Conservation (phyloP, 1,139 yeast species). For the Blastobotrys proliferans region DNA sequence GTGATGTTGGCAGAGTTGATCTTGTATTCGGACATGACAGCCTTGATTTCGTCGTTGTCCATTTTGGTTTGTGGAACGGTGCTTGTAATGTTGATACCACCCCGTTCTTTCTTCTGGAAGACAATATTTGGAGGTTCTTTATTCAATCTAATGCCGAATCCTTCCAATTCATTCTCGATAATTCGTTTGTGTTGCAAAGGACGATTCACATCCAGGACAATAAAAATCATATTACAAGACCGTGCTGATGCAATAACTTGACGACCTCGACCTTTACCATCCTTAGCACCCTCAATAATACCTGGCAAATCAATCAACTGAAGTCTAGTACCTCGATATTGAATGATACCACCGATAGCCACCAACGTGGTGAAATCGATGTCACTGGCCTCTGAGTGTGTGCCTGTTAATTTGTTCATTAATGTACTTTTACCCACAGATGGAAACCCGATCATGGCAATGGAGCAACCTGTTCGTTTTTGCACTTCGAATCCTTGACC, state of each 20-base stretch:
- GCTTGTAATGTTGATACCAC: slow-evolving; percentile 90
- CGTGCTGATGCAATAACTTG: slow-evolving; percentile 98
- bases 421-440: slow-evolving; percentile 93
- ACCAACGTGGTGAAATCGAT: slow-evolving; percentile 96
- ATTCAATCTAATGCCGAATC: slow-evolving; percentile 93
- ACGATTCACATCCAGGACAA: slow-evolving; percentile 92
- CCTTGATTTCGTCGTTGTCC: slow-evolving; percentile 88
- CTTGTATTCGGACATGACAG: slow-evolving; percentile 93
- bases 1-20: slow-evolving; percentile 97
- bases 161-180: slow-evolving; percentile 92
- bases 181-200: slow-evolving; percentile 91
- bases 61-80: slow-evolving; percentile 90
- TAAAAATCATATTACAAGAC: slow-evolving; percentile 86
- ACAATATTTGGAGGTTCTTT: slow-evolving; percentile 89
- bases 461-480: slow-evolving; percentile 94
- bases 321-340: slow-evolving; percentile 93
- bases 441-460: slow-evolving; percentile 97
- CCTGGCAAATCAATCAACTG: slow-evolving; percentile 99
- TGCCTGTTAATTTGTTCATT: slow-evolving; percentile 83
- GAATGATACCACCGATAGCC: slow-evolving; percentile 94
- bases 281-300: slow-evolving; percentile 97
- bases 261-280: slow-evolving; percentile 98
- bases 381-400: slow-evolving; percentile 95
- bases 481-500: slow-evolving; percentile 94
- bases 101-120: slow-evolving; percentile 87